Conservation (phyloP, 2,329 filamentous ascomycete genomes). For the Cladophialophora yegresii region DNA sequence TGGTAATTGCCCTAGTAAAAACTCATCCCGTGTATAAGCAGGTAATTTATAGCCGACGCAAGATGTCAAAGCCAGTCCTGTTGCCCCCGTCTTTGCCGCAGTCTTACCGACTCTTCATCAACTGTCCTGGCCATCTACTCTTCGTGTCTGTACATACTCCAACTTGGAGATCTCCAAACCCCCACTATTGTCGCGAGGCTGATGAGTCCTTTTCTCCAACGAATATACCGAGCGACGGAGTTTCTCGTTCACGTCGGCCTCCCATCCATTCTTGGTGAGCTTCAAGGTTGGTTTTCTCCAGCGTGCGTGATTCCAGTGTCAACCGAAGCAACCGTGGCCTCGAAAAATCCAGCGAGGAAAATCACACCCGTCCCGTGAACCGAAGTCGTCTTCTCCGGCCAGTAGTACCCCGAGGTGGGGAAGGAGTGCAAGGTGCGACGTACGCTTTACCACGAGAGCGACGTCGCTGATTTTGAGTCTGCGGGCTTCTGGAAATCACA, state of each 20-base stretch:
- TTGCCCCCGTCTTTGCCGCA: not conserved
- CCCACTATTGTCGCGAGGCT: constrained; percentile 5
- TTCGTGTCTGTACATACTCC: not conserved
- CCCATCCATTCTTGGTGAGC: not conserved
- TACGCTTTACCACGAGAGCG: not conserved
- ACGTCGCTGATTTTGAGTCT: not conserved
- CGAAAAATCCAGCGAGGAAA: not conserved
- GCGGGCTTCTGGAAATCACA: not conserved
- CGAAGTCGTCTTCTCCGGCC: not conserved
- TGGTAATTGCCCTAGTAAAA: not conserved
- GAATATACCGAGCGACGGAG: not conserved
- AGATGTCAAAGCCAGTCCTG: not conserved
- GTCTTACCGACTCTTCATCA: not conserved
- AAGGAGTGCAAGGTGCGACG: not conserved
- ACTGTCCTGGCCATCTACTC: not conserved
- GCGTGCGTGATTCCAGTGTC: not conserved
- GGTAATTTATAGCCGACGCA: not conserved
- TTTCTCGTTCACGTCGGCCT: not conserved
- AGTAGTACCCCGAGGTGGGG: not conserved
- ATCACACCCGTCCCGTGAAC: not conserved
- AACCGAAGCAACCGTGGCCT: not conserved
- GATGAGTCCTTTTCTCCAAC: constrained; percentile 13
- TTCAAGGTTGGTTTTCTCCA: not conserved
- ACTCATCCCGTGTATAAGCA: not conserved
- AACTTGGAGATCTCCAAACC: constrained; percentile 8